Percentiles rank a stretch among this genome's conserved stretches.
Conservation (phyloP, 768 basidiomycete genomes). For the Russula virescens region DNA sequence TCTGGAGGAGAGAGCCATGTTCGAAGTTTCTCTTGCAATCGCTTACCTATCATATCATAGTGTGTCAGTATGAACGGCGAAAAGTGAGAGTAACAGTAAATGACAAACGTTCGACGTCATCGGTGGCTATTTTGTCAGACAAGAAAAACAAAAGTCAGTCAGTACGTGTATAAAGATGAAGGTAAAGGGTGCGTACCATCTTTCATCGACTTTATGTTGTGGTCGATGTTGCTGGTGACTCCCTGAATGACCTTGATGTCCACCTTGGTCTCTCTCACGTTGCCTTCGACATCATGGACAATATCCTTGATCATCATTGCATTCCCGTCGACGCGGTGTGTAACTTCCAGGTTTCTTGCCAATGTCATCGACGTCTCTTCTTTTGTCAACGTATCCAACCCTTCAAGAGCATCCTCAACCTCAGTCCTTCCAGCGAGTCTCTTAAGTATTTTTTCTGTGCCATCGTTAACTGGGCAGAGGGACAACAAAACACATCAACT, state of each 20-base stretch:
- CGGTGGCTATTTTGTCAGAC: not conserved
- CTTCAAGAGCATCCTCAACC: too few species aligned
- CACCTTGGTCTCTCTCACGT: not conserved
- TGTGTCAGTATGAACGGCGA: not conserved
- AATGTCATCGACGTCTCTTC: not conserved
- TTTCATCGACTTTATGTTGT: not conserved
- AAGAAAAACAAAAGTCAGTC: not conserved
- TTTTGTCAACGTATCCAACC: too few species aligned
- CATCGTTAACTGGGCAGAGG: not conserved
- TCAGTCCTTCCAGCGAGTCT: not conserved
- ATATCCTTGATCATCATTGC: too few species aligned
- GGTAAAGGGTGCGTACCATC: too few species aligned
- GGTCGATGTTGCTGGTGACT: not conserved
- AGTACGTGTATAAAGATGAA: not conserved
- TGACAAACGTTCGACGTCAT: not conserved
- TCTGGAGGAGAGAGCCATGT: not conserved
- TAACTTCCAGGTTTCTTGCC: not conserved
- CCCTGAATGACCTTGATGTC: too few species aligned
- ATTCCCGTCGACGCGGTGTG: not conserved
- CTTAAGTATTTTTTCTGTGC: not conserved
- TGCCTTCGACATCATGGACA: too few species aligned
- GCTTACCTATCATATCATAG: not conserved
- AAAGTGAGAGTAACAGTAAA: not conserved
- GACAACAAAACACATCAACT: not conserved
- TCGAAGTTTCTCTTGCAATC: not conserved